Conservation (phyloP, 2,329 filamentous ascomycete genomes). For the Penicillium decumbens region DNA sequence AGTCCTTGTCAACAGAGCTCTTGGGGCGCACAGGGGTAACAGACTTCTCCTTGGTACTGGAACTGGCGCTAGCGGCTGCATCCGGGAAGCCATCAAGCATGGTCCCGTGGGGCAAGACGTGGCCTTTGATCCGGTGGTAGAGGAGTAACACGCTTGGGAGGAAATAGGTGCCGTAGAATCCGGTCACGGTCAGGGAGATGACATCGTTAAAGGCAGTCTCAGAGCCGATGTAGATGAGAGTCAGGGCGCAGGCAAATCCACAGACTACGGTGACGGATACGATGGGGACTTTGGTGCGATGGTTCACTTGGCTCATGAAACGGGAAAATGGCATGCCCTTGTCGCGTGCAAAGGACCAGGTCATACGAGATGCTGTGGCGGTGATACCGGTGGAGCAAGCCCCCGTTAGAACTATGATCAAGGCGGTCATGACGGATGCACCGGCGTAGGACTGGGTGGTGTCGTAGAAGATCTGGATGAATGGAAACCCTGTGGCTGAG, state of each 20-base stretch:
- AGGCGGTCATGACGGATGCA: slow-evolving; percentile 26
- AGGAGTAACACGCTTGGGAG: slow-evolving; percentile 31
- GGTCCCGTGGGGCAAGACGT: slow-evolving; percentile 39
- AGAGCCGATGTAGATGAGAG: slow-evolving; percentile 23
- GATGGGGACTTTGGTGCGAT: slow-evolving; percentile 15
- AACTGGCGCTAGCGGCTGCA: slow-evolving; percentile 6
- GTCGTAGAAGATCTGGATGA: slow-evolving; percentile 43
- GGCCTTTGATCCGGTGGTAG: slow-evolving; percentile 33
- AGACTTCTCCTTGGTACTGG: slow-evolving; percentile 10
- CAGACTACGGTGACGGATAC: slow-evolving; percentile 19
- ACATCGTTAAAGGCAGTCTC: slow-evolving; percentile 22
- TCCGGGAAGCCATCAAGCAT: slow-evolving; percentile 22
- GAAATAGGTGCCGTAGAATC: slow-evolving; percentile 37
- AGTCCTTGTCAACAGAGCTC: slow-evolving; percentile 8
- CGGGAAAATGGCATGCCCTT: slow-evolving; percentile 29
- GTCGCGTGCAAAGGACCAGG: slow-evolving; percentile 34
- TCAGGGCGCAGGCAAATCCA: slow-evolving; percentile 20
- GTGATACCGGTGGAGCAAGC: slow-evolving; percentile 31
- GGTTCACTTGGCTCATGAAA: slow-evolving; percentile 15
- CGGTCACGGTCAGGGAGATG: slow-evolving; percentile 30
- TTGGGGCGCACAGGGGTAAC: slow-evolving; percentile 16
- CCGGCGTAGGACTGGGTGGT: slow-evolving; percentile 40
- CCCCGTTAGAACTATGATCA: slow-evolving; percentile 32
- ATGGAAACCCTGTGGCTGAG: slow-evolving; percentile 35
- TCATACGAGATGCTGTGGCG: slow-evolving; percentile 31